Base-by-base conservation (phyloP, 2,329 filamentous ascomycete species). In the Pseudogymnoascus sp. region DNA sequence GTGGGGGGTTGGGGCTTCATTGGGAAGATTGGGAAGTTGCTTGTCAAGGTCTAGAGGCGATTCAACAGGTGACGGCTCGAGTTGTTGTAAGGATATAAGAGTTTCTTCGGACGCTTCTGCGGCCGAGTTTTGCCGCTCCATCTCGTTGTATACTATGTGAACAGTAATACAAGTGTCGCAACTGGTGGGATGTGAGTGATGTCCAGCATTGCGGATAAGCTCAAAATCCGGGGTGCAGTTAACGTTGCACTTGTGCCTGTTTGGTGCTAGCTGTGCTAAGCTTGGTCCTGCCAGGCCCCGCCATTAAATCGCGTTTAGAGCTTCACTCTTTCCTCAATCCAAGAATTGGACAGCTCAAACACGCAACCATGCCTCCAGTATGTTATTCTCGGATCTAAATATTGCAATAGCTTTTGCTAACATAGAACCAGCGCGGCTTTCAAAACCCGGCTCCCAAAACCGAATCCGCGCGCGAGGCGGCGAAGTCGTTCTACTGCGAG, bases 31-130 rank as follows among this genome's bases (percentile, higher is more conserved):
- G 2, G 74, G 74, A 33, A 78, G 72, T 63, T 74, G 72, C 28
- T 73, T 70, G 31, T 71, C 69, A 73, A 47, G 42, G 11, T 47
- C 74, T 35, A 78, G 73, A 21, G 75, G 74, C 17, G 73, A 81
- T 62, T 87, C 88, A 47, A 96, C 90, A 0, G 92, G 93, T 21
- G 87, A 86, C 3, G 93, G 93, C 62, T 96, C 92, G 66, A 97
- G 80, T 72, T 93, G 86, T 61, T 88, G 82, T 64, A 96, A 82
- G 44, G 88, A 88, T 64, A 85, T 77, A 62, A 87, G 76, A 38
- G 85, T 85, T 70, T 81, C 80, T 65, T 79, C 76, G 47, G 81
- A 83, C 65, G 76, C 78, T 62, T 73, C 76, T 62, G 69, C 73
- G 63, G 72, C 70, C 33, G 79, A 73, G 26, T 75, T 73, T 64